A percentile compares a stretch with the other conserved stretches of the same genome.
phyloP scores from a whole-genome alignment of 2,329 filamentous ascomycete species.

The Didymella keratinophila region DNA sequence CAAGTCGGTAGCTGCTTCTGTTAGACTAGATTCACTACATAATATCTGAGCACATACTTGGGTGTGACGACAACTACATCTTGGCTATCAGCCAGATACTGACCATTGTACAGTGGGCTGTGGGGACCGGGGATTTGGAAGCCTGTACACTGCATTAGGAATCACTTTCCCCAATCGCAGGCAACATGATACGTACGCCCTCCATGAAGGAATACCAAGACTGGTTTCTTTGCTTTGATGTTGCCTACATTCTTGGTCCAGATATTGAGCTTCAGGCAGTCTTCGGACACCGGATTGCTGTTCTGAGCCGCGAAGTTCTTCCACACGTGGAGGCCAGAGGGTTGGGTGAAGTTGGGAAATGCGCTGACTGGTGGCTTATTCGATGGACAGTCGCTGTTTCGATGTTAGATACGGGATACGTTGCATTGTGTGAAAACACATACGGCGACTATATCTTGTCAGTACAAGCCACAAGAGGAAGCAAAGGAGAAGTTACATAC shows the following conservation, averaged over 20 bases:
- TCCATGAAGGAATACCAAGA: conserved; percentile 42
- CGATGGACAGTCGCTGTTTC: conserved; percentile 34
- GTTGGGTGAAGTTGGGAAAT: conserved; percentile 39
- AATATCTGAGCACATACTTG: conserved; percentile 25
- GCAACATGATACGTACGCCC: conserved; percentile 29
- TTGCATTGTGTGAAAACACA: conserved; percentile 3
- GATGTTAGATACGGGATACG: conserved; percentile 5
- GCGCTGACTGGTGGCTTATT: conserved; percentile 34
- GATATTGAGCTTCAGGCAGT: conserved; percentile 43
- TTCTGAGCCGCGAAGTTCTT: conserved; percentile 40
- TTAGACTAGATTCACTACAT: not conserved
- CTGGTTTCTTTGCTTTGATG: conserved; percentile 34
- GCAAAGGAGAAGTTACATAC: conserved; percentile 14
- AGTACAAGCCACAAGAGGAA: conserved; percentile 4
- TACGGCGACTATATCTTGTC: conserved; percentile 34
- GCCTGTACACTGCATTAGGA: conserved; percentile 19
- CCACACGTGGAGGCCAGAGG: conserved; percentile 36
- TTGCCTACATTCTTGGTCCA: conserved; percentile 35
- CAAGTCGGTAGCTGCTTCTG: conserved; percentile 44
- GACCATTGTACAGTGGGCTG: conserved; percentile 39
- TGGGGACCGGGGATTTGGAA: conserved; percentile 37
- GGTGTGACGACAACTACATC: conserved; percentile 44
- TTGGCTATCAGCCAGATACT: conserved; percentile 37
- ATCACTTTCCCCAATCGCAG: not conserved
- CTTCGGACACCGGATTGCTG: conserved; percentile 34